A percentile compares a stretch with the other conserved stretches of the same genome.
These are phyloP conservation scores for Berberis vulgaris DNA, from an alignment of 164 flowering plant species.

Conservation along the genomic window DNA sequence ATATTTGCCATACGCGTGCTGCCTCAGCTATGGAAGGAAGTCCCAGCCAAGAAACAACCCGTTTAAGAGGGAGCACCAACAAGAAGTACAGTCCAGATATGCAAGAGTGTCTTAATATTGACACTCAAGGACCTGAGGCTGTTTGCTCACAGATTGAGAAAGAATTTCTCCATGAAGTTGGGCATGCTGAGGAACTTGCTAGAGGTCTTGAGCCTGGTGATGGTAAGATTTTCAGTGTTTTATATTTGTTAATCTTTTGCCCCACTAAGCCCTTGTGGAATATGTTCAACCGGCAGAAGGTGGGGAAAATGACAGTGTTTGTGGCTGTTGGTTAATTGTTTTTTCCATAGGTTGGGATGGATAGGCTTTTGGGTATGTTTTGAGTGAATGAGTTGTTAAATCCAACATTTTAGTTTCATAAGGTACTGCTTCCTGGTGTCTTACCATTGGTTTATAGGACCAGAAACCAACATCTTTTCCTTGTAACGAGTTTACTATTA, in stretches of 20 bases:
- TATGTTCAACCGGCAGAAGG: no score
- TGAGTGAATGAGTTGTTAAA: no score
- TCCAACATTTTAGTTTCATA: no score
- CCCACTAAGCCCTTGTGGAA: neutral
- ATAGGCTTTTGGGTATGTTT: no score
- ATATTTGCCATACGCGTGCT: constrained; percentile 87
- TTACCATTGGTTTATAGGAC: no score
- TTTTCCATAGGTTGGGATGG: no score
- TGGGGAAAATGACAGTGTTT: no score
- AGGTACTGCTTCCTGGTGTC: no score
- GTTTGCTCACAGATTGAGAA: constrained; percentile 59
- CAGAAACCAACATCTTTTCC: no score
- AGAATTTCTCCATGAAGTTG: constrained; percentile 79
- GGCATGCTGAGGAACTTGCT: constrained; percentile 79
- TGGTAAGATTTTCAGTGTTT: constrained; percentile 32
- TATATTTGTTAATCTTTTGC: neutral
- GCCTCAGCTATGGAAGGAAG: constrained; percentile 82
- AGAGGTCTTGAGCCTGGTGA: constrained; percentile 49
- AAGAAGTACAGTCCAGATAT: constrained; percentile 32
- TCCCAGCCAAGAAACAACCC: constrained; percentile 41
- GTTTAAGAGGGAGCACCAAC: constrained; percentile 29
- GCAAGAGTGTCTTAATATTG: constrained; percentile 28
- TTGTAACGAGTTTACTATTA: no score
- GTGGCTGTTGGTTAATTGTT: no score
- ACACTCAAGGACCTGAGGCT: constrained; percentile 36